A percentile compares a stretch with the other conserved stretches of the same genome.
Conservation (phyloP, 441 rosid species). For the Lagerstroemia fauriei region DNA sequence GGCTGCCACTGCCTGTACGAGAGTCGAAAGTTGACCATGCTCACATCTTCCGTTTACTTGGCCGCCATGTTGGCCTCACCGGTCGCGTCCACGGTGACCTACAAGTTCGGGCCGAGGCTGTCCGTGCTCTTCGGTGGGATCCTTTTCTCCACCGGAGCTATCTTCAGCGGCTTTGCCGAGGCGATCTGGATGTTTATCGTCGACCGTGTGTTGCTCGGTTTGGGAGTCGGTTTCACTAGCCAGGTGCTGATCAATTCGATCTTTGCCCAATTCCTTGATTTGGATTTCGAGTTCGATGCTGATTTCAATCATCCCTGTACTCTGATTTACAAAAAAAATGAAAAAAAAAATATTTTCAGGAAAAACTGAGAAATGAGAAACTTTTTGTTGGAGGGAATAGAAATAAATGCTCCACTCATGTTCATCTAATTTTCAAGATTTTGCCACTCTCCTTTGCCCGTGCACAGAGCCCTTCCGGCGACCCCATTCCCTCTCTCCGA, state of each 20-base stretch:
- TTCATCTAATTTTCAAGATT: too few species aligned
- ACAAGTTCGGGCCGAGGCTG: conserved; percentile 58
- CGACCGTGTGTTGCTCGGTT: conserved; percentile 80
- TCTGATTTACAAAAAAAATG: too few species aligned
- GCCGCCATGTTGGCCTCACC: conserved; percentile 72
- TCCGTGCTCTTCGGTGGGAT: conserved; percentile 71
- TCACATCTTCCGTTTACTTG: conserved; percentile 84
- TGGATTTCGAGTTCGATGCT: background rate
- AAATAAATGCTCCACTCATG: too few species aligned
- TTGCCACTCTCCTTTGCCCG: too few species aligned
- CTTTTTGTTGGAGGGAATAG: too few species aligned
- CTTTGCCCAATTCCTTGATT: background rate
- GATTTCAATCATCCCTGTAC: too few species aligned
- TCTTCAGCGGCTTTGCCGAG: conserved; percentile 65
- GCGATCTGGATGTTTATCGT: conserved; percentile 72
- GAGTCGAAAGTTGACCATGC: conserved; percentile 62
- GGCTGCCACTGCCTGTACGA: conserved; percentile 81
- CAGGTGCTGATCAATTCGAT: conserved; percentile 49
- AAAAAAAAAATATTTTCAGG: too few species aligned
- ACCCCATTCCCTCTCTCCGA: too few species aligned
- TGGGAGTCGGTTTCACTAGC: conserved; percentile 85
- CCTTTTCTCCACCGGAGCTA: conserved; percentile 69
- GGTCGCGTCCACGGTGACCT: conserved; percentile 55
- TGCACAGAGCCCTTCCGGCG: too few species aligned
- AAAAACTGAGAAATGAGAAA: too few species aligned